These are phyloP conservation scores for Phytophthora idaei DNA, from an alignment of 352 stramenopile species.

Conservation along the genomic window DNA sequence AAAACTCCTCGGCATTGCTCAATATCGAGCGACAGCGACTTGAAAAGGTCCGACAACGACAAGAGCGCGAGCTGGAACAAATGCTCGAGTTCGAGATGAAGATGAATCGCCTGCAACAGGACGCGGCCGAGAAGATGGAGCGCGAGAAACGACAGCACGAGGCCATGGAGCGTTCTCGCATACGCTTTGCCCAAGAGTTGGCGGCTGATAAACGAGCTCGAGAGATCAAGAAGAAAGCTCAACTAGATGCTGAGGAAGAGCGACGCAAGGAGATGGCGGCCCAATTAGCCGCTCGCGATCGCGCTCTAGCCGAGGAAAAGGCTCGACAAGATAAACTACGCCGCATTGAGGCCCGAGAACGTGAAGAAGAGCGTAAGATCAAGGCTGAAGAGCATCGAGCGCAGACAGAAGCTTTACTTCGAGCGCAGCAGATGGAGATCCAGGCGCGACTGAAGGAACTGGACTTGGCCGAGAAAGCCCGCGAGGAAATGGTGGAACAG, in stretches of 20 bases:
- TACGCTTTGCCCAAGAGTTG: conserved; percentile 67
- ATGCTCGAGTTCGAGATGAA: conserved; percentile 94
- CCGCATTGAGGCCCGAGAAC: conserved; percentile 66
- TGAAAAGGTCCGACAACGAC: conserved; percentile 75
- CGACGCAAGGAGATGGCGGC: conserved; percentile 62
- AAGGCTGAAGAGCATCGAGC: conserved; percentile 78
- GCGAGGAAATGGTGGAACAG: conserved; percentile 78
- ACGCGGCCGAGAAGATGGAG: conserved; percentile 70
- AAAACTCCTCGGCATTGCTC: conserved; percentile 49
- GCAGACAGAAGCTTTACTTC: conserved; percentile 57
- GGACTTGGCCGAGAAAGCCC: conserved; percentile 63
- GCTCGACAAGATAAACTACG: conserved; percentile 72
- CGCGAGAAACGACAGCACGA: conserved; percentile 70
- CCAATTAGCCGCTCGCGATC: conserved; percentile 75
- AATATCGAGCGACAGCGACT: conserved; percentile 74
- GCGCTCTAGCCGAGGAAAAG: conserved; percentile 77
- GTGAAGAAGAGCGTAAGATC: conserved; percentile 73
- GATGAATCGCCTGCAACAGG: conserved; percentile 84
- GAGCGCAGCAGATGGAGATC: conserved; percentile 75
- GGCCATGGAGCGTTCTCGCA: conserved; percentile 67
- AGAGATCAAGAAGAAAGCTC: conserved; percentile 85
- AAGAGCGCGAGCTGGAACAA: conserved; percentile 88
- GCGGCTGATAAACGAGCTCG: conserved; percentile 76
- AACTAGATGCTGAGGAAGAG: conserved; percentile 86
- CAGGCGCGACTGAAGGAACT: conserved; percentile 61